phyloP scores from a whole-genome alignment of 169 alveolate genomes.

The Eimeria tenella region DNA sequence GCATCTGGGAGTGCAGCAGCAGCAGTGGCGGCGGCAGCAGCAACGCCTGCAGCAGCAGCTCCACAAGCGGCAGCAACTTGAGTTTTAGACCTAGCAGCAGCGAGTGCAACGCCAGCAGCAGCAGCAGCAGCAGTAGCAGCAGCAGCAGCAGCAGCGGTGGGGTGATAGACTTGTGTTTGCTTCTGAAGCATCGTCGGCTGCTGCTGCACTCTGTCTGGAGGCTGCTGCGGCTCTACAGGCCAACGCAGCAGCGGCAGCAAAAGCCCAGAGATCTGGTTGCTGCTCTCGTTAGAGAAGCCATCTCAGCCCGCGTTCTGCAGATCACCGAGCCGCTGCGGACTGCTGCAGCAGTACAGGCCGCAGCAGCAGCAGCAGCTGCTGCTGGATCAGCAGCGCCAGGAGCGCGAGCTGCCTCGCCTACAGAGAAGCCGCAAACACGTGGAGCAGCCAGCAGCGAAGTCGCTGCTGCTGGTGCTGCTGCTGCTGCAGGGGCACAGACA shows the following conservation, averaged over 20 bases:
- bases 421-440: background rate
- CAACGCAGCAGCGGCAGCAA: constrained; percentile 67
- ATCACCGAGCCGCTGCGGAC: background rate
- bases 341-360: constrained; percentile 29
- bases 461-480: background rate
- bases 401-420: background rate
- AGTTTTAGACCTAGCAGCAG: background rate
- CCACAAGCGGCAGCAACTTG: background rate
- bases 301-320: background rate
- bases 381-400: constrained; percentile 1
- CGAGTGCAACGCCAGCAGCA: background rate
- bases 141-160: constrained; percentile 45
- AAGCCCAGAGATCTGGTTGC: constrained; percentile 31
- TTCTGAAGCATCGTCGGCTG: constrained; percentile 6
- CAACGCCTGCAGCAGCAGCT: background rate
- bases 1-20: constrained; percentile 34
- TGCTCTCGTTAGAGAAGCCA: constrained; percentile 14
- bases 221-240: constrained; percentile 36
- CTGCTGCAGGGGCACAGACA: background rate
- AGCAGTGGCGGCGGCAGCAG: constrained; percentile 48
- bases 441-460: background rate
- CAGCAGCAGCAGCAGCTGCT: background rate
- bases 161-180: constrained; percentile 31
- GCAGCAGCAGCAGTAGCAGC: constrained; percentile 17
- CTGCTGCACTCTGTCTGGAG: constrained; percentile 62